Base-by-base conservation (phyloP, 257 asterid genomes). In the Salvia splendens region DNA sequence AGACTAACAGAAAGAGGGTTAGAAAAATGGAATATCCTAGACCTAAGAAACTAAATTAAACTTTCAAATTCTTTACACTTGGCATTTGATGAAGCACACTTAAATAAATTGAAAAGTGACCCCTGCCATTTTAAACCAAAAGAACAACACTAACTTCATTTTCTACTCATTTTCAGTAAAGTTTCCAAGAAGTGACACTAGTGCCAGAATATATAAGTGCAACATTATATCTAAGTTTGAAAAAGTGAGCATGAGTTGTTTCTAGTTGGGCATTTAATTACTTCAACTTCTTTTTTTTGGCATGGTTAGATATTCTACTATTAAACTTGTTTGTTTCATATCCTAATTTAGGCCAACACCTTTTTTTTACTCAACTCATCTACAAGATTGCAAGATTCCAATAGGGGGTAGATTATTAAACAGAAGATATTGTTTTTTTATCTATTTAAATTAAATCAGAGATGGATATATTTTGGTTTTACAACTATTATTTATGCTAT, bases 111-210 rank as follows among this genome's bases (percentile, higher is more conserved):
- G 12, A 32, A 12, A 55, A 41, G 11, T 53, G 72, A 49, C 56
- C 65, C 72, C 52, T 8, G 17, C 41, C 15, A 54, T 17, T 17
- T 17, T 17, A 17, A 17, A 17, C 20, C 20, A 17, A 17, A 17
- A 17, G 1, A 17, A 17, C 20, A 0, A 17, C 20, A 17, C 20
- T 2, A 38, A 60, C 10, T 60, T 40, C 49, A 59, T 3, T 61
- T 61, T 42, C 66, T 16, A 61, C 52, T 61, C 51, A 41, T 17
- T 17, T 56, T 12, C 32, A 6, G 47, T 35, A 58, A 43, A 61
- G 53, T 17, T 42, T 20, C 5, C n/a, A 61, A 16, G 40, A 61
- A 61, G 47, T 17, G 64, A 58, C 64, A 35, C 0, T 35, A 35
- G 64, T 58, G 47, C 64, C 47, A 58, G 11, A 20, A 8, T 5